Evolutionary conservation across 176 grass and related monocot species (phyloP).

Genomic region (Oryza officinalis): DNA sequence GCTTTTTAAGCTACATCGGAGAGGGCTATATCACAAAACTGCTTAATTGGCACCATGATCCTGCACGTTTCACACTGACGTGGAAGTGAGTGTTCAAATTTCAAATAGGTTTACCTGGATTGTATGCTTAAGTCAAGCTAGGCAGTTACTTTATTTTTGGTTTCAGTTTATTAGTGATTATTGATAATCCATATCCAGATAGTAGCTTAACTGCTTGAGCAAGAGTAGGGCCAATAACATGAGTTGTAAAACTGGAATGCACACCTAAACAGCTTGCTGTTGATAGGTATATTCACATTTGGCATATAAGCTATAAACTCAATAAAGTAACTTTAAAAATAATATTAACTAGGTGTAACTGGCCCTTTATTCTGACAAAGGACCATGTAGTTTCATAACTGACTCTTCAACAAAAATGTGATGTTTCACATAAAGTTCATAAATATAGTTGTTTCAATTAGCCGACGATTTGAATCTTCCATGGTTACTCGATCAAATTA

Average conservation of each 20-base stretch:
- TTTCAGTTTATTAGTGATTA: neutral
- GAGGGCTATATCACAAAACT: neutral
- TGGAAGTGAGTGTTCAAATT: neutral
- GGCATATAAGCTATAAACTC: neutral
- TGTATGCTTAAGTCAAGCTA: neutral
- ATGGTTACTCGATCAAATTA: conserved; percentile 5
- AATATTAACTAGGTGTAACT: neutral
- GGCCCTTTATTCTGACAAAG: neutral
- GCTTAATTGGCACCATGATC: neutral
- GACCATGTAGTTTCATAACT: neutral
- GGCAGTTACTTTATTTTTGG: neutral
- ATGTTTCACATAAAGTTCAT: neutral
- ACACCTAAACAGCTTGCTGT: neutral
- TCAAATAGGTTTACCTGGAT: neutral
- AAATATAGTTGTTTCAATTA: neutral
- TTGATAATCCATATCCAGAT: neutral
- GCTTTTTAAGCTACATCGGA: neutral
- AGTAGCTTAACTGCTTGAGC: neutral
- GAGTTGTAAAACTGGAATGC: neutral
- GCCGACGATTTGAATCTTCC: neutral
- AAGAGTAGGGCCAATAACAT: neutral
- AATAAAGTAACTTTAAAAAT: neutral
- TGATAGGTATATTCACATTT: neutral
- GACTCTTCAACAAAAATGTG: neutral
- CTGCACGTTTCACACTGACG: neutral